Evolutionary conservation across 331 rosid genomes (phyloP), one percentile per base, ranked within the genome.

Genomic region (Pyracantha coccinea): DNA sequence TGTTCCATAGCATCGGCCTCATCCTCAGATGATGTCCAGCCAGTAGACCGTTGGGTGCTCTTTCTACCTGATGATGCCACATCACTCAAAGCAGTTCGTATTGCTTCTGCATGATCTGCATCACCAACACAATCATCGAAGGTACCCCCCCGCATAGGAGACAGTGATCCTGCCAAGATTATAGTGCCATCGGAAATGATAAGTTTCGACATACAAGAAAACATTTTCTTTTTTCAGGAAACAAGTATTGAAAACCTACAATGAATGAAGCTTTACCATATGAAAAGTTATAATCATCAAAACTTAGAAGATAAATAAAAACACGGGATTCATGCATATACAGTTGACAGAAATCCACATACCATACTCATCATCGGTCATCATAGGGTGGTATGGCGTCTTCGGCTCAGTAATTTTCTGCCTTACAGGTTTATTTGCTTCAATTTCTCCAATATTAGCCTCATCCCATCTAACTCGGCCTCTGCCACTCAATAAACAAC

Each of bases 331-430:
- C 15, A 38, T 6, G n/a, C 41, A 38, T 64, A 28, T 24, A 54
- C 41, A 65, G 6, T 11, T 53, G 29, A 63, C 23, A 4, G 12
- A 69, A 64, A 15, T 20, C 35, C 2, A 52, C 82, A 33, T 76
- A 94, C 99, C 85, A 41, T 94, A 97, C 77, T 90, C 84, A 61
- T 94, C 97, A 78, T 92, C 97, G 64, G 93, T 96, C 81, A 92
- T 79, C 97, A 94, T 88, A 28, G 89, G 90, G 81, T 94, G 99
- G 85, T 90, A 94, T 41, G 99, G 99, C 57, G 99, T 94, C 91
- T 94, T 94, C 1, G 99, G 99, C 78, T 94, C 99, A 69, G 96
- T 92, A 76, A 94, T 94, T 85, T 94, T 94, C 93, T 94, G 99
- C 88, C 99, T 85, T 79, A 87, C 97, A 66, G 97, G 99, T 79